phyloP scores from a whole-genome alignment of 495 filamentous ascomycete genomes.

The Hypoxylon trugodes region DNA sequence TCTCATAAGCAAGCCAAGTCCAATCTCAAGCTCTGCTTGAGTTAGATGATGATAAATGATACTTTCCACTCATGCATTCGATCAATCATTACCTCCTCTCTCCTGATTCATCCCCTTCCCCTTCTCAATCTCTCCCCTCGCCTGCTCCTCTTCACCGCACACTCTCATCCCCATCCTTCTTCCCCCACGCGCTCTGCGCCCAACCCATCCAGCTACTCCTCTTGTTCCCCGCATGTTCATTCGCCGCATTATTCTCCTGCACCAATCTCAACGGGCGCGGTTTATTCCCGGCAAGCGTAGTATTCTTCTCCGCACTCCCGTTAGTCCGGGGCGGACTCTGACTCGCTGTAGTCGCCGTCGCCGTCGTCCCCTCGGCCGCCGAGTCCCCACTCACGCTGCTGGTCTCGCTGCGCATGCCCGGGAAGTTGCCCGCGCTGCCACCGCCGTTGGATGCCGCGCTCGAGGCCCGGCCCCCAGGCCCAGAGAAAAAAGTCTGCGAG shows the following conservation, averaged over 20 bases:
- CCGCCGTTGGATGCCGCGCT: constrained; percentile 37
- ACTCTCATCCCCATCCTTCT: constrained; percentile 48
- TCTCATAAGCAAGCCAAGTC: too few species aligned
- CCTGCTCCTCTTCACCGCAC: constrained; percentile 26
- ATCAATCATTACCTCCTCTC: too few species aligned
- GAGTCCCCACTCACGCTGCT: constrained; percentile 71
- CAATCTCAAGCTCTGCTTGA: too few species aligned
- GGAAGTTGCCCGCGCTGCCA: constrained; percentile 60
- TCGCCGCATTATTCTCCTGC: constrained; percentile 65
- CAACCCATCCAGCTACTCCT: constrained; percentile 67
- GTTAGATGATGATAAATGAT: too few species aligned
- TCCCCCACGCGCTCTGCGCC: constrained; percentile 52
- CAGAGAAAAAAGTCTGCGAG: constrained; percentile 52
- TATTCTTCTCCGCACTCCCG: constrained; percentile 64
- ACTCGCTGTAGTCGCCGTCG: constrained; percentile 62
- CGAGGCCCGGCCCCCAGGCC: constrained; percentile 37
- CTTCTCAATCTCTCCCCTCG: neutral
- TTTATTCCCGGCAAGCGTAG: constrained; percentile 73
- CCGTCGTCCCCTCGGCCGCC: constrained; percentile 56
- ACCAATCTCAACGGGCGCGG: constrained; percentile 88
- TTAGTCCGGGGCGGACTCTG: constrained; percentile 62
- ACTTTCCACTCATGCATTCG: too few species aligned
- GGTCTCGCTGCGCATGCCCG: constrained; percentile 64
- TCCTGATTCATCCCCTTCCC: neutral
- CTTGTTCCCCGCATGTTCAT: constrained; percentile 53